Evolutionary conservation across 2,329 filamentous ascomycete species (phyloP), one percentile per base, ranked within the genome.

Genomic region (Paraphoma sp.): DNA sequence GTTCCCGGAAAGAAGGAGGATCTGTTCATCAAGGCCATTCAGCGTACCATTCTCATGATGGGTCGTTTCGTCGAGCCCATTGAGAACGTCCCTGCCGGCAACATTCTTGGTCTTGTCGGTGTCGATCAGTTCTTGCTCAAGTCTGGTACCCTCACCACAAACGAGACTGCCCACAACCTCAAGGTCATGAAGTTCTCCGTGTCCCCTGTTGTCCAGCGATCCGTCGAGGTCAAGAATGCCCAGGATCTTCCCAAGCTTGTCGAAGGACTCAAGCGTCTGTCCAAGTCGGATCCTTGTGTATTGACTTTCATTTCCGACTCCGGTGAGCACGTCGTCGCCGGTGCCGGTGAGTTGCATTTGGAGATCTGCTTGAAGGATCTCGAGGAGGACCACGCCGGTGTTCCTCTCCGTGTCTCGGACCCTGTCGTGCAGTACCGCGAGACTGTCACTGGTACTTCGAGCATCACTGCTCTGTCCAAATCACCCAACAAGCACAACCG

Each of bases 141-240:
- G 90, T 98, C 95, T 80, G 95, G 95, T 90, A 99, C 95, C 77
- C 91, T 99, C 75, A 97, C 93, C 83, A 98, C 94, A 80, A 89
- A 87, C 79, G 95, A 99, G 72, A 96, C 92, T 68, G 94, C 95
- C 80, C 95, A 99, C 90, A 99, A 99, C 90, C 85, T 99, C 77
- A 98, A 98, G 90, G 95, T 99, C 84, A 99, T 99, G 95, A 98
- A 97, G 87, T 99, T 99, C 91, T 99, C 95, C 78, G 95, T 99
- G 80, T 98, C 95, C 60, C 95, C 95, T 75, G 95, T 99, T 84
- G 95, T 99, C 70, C 94, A 91, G 84, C 94, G 94, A 73, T 97
- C 95, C 82, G 95, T 99, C 77, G 92, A 97, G 84, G 94, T 97
- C 86, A 98, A 98, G 92, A 99, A 99, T 85, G 95, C 95, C 77